Evolutionary conservation across 1,284 basidiomycete genomes (phyloP).

Genomic region (Cryptococcus neoformans): DNA sequence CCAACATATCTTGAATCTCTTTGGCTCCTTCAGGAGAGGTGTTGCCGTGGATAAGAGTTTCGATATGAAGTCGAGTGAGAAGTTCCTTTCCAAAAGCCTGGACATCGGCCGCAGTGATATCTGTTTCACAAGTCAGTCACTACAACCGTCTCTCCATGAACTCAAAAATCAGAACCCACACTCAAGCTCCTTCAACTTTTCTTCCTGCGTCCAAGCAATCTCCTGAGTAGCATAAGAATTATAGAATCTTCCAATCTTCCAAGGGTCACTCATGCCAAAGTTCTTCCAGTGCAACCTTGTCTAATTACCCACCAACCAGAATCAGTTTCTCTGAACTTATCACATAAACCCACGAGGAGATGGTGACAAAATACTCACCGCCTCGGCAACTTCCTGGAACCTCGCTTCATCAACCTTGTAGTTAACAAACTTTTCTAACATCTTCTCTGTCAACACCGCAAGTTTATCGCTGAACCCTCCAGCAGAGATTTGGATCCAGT

Average conservation of each 20-base stretch:
- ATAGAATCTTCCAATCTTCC: conserved; percentile 76
- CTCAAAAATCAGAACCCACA: conserved; percentile 53
- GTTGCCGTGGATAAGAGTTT: conserved; percentile 83
- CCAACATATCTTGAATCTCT: conserved; percentile 66
- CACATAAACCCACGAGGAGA: neutral
- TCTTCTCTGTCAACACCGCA: conserved; percentile 67
- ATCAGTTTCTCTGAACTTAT: no score
- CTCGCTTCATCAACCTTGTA: conserved; percentile 69
- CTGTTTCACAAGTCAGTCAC: conserved; percentile 45
- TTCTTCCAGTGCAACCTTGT: conserved; percentile 62
- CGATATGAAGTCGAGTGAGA: conserved; percentile 66
- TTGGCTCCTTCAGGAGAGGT: conserved; percentile 78
- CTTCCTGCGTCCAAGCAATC: conserved; percentile 72
- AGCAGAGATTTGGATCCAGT: conserved; percentile 68
- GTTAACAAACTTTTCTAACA: conserved; percentile 68
- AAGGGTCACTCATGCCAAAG: conserved; percentile 82
- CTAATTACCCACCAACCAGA: neutral
- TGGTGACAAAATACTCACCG: conserved; percentile 53
- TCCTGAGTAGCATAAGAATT: conserved; percentile 67
- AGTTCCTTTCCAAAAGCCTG: conserved; percentile 63
- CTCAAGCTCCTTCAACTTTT: conserved; percentile 73
- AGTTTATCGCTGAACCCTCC: conserved; percentile 96
- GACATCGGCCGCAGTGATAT: conserved; percentile 69
- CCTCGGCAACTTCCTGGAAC: conserved; percentile 80
- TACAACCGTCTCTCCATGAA: neutral